These are phyloP conservation scores for Fusarium pseudoanthophilum DNA, from an alignment of 2,329 filamentous ascomycete species.

Conservation along the genomic window DNA sequence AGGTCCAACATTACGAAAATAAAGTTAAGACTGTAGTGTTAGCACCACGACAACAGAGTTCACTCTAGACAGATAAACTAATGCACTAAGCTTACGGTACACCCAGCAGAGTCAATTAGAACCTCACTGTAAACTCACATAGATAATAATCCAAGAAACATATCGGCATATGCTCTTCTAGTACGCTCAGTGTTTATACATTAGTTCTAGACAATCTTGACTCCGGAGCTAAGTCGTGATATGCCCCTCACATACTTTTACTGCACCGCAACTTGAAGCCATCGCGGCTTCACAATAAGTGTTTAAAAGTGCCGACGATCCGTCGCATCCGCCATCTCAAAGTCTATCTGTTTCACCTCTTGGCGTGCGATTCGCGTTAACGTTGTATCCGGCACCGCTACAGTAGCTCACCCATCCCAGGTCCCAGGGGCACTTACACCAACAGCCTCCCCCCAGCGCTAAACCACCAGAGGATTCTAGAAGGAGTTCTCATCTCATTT, in stretches of 20 bases:
- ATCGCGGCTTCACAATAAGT: slow-evolving; percentile 15
- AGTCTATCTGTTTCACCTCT: slow-evolving; percentile 7
- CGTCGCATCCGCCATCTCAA: slow-evolving; percentile 21
- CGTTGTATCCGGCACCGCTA: slow-evolving; percentile 24
- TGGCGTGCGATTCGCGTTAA: not conserved
- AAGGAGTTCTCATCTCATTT: slow-evolving; percentile 10
- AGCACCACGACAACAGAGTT: not conserved
- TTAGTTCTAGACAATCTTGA: not conserved
- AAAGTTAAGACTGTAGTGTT: not conserved
- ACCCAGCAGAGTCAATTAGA: not conserved
- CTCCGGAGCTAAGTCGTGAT: not conserved
- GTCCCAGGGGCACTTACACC: not conserved
- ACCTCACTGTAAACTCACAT: not conserved
- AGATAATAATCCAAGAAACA: not conserved
- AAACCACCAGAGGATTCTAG: slow-evolving; percentile 16
- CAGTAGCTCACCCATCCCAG: not conserved
- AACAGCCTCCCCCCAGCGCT: slow-evolving; percentile 1
- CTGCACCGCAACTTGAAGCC: slow-evolving; percentile 1
- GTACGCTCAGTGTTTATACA: not conserved
- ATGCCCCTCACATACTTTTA: not conserved
- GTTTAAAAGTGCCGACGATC: slow-evolving; percentile 10
- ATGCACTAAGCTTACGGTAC: not conserved
- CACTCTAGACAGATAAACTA: not conserved
- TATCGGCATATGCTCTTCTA: not conserved
- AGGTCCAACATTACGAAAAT: not conserved